Percentiles rank a stretch among this genome's conserved stretches.
Conservation (phyloP, 2,329 filamentous ascomycete species). For the Ophiostoma pallidulum region DNA sequence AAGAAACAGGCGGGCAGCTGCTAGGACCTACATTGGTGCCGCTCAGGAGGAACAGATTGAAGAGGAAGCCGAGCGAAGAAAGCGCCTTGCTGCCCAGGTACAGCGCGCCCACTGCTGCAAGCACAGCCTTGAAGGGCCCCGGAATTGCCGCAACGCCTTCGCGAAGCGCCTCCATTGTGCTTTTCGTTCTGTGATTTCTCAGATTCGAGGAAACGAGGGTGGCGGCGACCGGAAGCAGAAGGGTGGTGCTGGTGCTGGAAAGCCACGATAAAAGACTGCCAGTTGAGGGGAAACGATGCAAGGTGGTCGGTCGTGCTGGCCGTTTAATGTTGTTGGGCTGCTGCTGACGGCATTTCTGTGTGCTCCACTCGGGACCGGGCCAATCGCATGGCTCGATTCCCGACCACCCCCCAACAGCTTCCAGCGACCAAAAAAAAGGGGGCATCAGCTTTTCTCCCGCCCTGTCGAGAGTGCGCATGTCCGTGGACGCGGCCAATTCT, state of each 20-base stretch:
- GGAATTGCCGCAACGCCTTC: constrained; percentile 33
- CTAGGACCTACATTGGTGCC: constrained; percentile 53
- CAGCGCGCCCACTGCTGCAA: constrained; percentile 49
- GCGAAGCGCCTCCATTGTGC: constrained; percentile 25
- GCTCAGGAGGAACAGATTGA: constrained; percentile 59
- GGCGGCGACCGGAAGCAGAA: too few relatives aligned
- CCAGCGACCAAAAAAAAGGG: background rate
- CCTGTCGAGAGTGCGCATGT: too few relatives aligned
- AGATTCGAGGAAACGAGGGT: too few relatives aligned
- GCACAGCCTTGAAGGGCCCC: constrained; percentile 31
- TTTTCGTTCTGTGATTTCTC: background rate
- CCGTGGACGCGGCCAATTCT: too few relatives aligned
- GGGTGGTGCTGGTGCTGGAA: too few relatives aligned
- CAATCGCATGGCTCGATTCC: background rate
- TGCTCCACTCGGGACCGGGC: background rate
- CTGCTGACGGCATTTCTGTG: too few relatives aligned
- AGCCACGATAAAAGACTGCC: too few relatives aligned
- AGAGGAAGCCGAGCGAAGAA: constrained; percentile 50
- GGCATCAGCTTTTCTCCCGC: too few relatives aligned
- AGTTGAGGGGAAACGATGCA: too few relatives aligned
- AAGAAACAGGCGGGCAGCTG: too few relatives aligned
- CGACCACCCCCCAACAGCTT: background rate
- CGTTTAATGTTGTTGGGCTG: too few relatives aligned
- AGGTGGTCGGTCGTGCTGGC: too few relatives aligned
- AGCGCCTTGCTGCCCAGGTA: constrained; percentile 47